phyloP scores from a whole-genome alignment of 305 asterid genomes.

The Caryopteris hybrid region DNA sequence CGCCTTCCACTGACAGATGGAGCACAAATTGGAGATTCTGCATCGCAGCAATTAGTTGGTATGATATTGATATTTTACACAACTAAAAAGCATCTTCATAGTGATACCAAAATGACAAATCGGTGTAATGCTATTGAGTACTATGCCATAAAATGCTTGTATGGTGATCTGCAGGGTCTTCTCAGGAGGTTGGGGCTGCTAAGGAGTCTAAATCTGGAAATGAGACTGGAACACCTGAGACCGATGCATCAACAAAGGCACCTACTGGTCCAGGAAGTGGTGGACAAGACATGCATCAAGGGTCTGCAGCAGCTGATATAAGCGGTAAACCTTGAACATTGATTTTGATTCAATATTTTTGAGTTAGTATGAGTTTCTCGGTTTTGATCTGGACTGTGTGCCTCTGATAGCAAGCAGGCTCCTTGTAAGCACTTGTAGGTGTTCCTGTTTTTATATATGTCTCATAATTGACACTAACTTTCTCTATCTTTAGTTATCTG shows the following conservation, averaged over 20 bases:
- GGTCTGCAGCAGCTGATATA: constrained; percentile 46
- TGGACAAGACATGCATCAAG: constrained; percentile 67
- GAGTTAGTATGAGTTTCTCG: background rate
- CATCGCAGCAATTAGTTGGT: constrained; percentile 78
- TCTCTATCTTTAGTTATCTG: background rate
- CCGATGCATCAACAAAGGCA: constrained; percentile 50
- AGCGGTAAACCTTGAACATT: constrained; percentile 31
- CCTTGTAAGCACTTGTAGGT: background rate
- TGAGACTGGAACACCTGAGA: constrained; percentile 54
- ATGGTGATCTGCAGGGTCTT: constrained; percentile 44
- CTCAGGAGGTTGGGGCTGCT: constrained; percentile 48
- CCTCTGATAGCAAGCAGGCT: constrained; percentile 6
- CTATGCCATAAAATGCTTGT: background rate
- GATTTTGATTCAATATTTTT: background rate
- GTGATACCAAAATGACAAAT: background rate
- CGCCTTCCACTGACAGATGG: constrained; percentile 73
- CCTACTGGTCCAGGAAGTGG: constrained; percentile 48
- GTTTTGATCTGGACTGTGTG: constrained; percentile 7
- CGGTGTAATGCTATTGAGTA: background rate
- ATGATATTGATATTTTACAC: constrained; percentile 8
- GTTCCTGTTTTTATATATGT: constrained; percentile 1
- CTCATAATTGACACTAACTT: too few relatives aligned
- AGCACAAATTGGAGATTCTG: constrained; percentile 69
- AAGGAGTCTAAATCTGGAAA: constrained; percentile 63
- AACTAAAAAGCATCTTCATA: background rate